These are phyloP conservation scores for Picocystis sp. DNA, from an alignment of 163 green algal genomes.

Conservation along the genomic window DNA sequence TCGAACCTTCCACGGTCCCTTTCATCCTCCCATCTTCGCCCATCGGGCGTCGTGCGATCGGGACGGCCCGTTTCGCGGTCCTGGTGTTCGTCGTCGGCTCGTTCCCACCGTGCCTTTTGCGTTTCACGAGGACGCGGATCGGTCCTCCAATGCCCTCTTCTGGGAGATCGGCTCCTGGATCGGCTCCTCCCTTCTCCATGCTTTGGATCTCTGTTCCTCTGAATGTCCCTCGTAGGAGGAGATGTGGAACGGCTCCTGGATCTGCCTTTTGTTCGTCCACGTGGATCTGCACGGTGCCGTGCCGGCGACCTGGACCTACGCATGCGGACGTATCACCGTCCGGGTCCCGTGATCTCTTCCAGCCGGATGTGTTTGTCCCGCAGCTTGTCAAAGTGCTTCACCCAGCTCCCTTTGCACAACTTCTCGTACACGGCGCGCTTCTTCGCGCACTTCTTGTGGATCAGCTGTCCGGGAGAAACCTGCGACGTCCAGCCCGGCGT, in stretches of 20 bases:
- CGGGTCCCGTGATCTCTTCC: not conserved
- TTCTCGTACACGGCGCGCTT: slow-evolving; percentile 9
- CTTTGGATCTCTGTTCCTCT: not conserved
- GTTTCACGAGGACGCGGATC: too few relatives aligned
- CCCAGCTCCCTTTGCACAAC: slow-evolving; percentile 9
- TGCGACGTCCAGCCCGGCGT: too few relatives aligned
- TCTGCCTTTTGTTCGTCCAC: not conserved
- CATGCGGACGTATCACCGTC: not conserved
- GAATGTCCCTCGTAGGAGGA: not conserved
- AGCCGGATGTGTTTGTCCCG: too few relatives aligned
- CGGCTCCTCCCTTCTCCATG: not conserved
- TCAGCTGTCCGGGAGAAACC: not conserved
- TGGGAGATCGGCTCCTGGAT: not conserved
- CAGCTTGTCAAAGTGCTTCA: slow-evolving; percentile 11
- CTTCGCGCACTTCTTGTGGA: slow-evolving; percentile 4
- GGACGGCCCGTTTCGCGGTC: too few relatives aligned
- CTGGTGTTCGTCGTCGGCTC: too few relatives aligned
- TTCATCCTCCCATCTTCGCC: too few relatives aligned
- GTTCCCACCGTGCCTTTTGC: too few relatives aligned
- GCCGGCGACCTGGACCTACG: not conserved
- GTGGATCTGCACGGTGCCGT: not conserved
- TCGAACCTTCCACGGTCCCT: too few relatives aligned
- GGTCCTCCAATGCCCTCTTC: not conserved
- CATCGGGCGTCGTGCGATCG: too few relatives aligned
- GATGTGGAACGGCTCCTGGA: slow-evolving; percentile 1